Conservation (phyloP, 768 basidiomycete species). For the Hericium rajendrae region DNA sequence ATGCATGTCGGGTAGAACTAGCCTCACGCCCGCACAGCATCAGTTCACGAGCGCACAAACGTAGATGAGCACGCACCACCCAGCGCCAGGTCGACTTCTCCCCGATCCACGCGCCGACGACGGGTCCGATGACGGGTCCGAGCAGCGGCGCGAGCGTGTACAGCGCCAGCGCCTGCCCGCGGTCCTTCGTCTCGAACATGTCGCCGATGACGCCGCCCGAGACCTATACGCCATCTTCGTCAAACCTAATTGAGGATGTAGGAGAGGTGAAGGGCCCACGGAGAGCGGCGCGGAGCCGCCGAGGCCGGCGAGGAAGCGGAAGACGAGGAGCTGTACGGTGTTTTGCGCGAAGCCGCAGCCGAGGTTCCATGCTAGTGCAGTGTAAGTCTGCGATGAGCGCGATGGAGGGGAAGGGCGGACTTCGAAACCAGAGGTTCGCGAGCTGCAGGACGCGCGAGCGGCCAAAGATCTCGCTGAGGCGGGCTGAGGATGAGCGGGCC, state of each 20-base stretch:
- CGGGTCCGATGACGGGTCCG: conserved; percentile 56
- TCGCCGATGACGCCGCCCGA: conserved; percentile 51
- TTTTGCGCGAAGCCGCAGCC: conserved; percentile 50
- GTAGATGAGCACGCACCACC: background rate
- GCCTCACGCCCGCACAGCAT: background rate
- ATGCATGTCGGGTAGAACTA: conserved; percentile 20
- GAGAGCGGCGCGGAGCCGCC: conserved; percentile 56
- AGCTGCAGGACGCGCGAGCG: conserved; percentile 51
- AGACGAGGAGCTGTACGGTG: conserved; percentile 17
- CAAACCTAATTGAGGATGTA: too few relatives aligned
- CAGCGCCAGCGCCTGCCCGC: conserved; percentile 53
- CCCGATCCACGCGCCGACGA: conserved; percentile 31
- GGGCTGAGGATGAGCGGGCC: conserved; percentile 46
- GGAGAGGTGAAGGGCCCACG: background rate
- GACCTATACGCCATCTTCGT: background rate
- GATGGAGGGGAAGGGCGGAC: too few relatives aligned
- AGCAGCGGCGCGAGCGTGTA: conserved; percentile 59
- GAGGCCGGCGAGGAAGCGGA: conserved; percentile 54
- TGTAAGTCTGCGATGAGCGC: too few relatives aligned
- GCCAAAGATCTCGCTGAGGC: conserved; percentile 60
- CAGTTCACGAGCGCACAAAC: background rate
- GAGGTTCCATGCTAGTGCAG: conserved; percentile 41
- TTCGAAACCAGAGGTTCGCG: conserved; percentile 56
- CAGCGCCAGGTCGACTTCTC: background rate
- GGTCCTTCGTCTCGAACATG: conserved; percentile 48